These are phyloP conservation scores for Fraxinus excelsior DNA, from an alignment of 257 asterid species.

Conservation along the genomic window DNA sequence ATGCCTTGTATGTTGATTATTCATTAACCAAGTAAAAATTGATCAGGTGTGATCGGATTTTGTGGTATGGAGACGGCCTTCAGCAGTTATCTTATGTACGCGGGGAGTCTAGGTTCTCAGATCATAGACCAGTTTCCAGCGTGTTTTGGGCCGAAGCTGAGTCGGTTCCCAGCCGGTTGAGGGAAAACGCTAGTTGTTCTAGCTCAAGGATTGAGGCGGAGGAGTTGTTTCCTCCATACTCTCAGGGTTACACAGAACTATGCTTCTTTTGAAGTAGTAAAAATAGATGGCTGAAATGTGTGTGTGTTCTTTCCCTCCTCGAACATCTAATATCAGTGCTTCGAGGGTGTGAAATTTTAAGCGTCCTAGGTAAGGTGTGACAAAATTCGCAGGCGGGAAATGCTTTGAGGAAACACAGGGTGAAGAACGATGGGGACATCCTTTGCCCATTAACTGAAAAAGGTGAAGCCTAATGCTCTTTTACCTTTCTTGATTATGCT, in stretches of 20 bases:
- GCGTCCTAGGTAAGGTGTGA: constrained; percentile 6
- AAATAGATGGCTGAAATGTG: constrained; percentile 11
- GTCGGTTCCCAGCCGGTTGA: constrained; percentile 51
- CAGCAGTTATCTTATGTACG: constrained; percentile 54
- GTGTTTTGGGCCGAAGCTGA: constrained; percentile 60
- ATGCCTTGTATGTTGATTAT: neutral
- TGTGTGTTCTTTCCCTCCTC: constrained; percentile 22
- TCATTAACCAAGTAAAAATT: constrained; percentile 3
- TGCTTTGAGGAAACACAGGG: constrained; percentile 37
- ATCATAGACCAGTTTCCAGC: constrained; percentile 55
- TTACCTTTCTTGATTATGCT: neutral
- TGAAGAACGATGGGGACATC: constrained; percentile 44
- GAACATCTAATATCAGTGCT: neutral
- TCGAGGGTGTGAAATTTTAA: constrained; percentile 14
- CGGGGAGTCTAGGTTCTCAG: constrained; percentile 59
- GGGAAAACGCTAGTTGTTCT: constrained; percentile 56
- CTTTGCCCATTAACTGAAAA: constrained; percentile 43
- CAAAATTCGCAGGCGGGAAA: constrained; percentile 38
- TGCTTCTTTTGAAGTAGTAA: constrained; percentile 44
- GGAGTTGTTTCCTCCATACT: constrained; percentile 58
- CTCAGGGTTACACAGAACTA: constrained; percentile 57
- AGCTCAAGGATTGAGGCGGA: constrained; percentile 48
- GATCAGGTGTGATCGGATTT: constrained; percentile 54
- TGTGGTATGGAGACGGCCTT: constrained; percentile 54
- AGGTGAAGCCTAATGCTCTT: constrained; percentile 30